These are phyloP conservation scores for Colletotrichum zoysiae DNA, from an alignment of 2,329 filamentous ascomycete species.

Conservation along the genomic window DNA sequence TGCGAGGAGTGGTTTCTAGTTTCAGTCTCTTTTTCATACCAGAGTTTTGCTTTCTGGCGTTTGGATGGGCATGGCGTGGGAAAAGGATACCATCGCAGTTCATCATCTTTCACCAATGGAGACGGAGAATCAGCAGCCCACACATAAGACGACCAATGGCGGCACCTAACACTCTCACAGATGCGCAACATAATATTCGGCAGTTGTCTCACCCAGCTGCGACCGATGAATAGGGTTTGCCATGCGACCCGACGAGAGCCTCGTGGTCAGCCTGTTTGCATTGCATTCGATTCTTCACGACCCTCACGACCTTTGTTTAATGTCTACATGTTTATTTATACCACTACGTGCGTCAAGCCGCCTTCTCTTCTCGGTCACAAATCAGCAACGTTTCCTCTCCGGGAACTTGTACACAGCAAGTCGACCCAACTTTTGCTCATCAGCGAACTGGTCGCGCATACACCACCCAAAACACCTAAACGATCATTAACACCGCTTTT, in stretches of 20 bases:
- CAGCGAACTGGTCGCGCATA: slow-evolving; percentile 22
- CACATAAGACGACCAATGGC: slow-evolving; percentile 18
- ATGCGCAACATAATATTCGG: slow-evolving; percentile 4
- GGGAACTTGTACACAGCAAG: slow-evolving; percentile 28
- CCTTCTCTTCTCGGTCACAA: slow-evolving; percentile 41
- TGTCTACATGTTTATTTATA: slow-evolving; percentile 43
- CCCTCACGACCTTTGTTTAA: slow-evolving; percentile 44
- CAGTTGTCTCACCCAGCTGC: background rate
- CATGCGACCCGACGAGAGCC: slow-evolving; percentile 23
- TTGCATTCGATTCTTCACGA: slow-evolving; percentile 44
- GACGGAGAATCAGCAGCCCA: slow-evolving; percentile 6
- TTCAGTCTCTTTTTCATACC: slow-evolving; percentile 10
- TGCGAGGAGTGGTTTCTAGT: slow-evolving; percentile 33
- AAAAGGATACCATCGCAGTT: slow-evolving; percentile 36
- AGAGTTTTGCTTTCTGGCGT: slow-evolving; percentile 50
- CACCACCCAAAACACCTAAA: slow-evolving; percentile 10
- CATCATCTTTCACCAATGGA: slow-evolving; percentile 27
- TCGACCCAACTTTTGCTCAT: slow-evolving; percentile 12
- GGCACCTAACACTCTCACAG: slow-evolving; percentile 9
- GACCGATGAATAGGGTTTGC: slow-evolving; percentile 6
- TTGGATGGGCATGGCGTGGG: slow-evolving; percentile 50
- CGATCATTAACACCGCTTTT: slow-evolving; percentile 9
- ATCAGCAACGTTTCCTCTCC: slow-evolving; percentile 22
- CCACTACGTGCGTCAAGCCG: slow-evolving; percentile 40
- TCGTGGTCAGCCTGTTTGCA: slow-evolving; percentile 18